Evolutionary conservation across 805 yeast species (phyloP).

Genomic region (Trichomonascus vanleenenianus): DNA sequence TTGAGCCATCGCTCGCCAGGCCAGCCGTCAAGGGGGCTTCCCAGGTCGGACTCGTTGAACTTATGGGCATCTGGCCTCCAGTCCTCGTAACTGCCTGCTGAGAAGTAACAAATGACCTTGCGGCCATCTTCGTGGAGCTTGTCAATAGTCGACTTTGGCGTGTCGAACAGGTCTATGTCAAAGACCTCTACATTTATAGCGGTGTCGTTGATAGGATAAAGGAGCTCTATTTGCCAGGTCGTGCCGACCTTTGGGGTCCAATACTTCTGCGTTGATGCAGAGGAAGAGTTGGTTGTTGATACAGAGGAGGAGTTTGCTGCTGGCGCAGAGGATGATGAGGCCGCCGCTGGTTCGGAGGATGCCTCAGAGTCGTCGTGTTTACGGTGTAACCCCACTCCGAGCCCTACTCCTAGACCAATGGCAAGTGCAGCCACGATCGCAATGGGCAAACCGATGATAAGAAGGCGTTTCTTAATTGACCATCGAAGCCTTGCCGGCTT

Average conservation of each 20-base stretch:
- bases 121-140: conserved; percentile 18
- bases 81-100: conserved; percentile 29
- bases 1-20: conserved; percentile 27
- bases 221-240: conserved; percentile 24
- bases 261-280: too few relatives aligned
- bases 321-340: too few relatives aligned
- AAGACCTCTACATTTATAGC: conserved; percentile 17
- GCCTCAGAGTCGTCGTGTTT: not conserved
- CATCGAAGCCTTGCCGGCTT: too few relatives aligned
- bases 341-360: not conserved
- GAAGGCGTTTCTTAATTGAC: too few relatives aligned
- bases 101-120: conserved; percentile 28
- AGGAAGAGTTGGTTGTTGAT: too few relatives aligned
- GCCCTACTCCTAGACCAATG: conserved; percentile 4
- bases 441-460: too few relatives aligned
- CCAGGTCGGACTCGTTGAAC: conserved; percentile 21
- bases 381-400: conserved; percentile 1
- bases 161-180: conserved; percentile 25
- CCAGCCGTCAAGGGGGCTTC: conserved; percentile 26
- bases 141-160: conserved; percentile 10
- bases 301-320: too few relatives aligned
- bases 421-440: not conserved
- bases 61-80: conserved; percentile 24
- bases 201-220: conserved; percentile 9
- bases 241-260: conserved; percentile 7